phyloP scores from a whole-genome alignment of 371 early-diverging fungal species.

The Basidiobolus meristosporus region DNA sequence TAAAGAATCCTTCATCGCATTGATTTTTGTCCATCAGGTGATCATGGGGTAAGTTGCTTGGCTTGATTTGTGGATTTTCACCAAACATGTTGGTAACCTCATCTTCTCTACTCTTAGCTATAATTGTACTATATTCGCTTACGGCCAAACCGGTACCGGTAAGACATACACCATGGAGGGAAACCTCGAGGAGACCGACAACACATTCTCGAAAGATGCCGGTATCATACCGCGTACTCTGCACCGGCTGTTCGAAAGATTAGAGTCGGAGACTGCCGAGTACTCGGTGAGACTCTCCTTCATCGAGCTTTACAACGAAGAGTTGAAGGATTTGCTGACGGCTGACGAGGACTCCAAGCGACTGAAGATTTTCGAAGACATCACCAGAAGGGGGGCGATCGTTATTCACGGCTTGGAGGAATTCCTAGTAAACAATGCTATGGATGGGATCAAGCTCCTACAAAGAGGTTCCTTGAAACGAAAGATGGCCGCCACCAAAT shows the following conservation, averaged over 20 bases:
- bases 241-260: slow-evolving; percentile 54
- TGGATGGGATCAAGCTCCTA: slow-evolving; percentile 55
- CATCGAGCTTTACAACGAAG: slow-evolving; percentile 98
- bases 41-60: too few species aligned
- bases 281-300: slow-evolving; percentile 67
- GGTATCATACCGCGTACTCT: slow-evolving; percentile 87
- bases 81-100: neutral
- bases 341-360: slow-evolving; percentile 14
- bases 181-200: slow-evolving; percentile 26
- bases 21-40: too few species aligned
- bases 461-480: slow-evolving; percentile 57
- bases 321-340: slow-evolving; percentile 75
- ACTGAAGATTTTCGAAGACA: slow-evolving; percentile 52
- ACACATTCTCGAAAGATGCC: slow-evolving; percentile 13
- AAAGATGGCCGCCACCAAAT: slow-evolving; percentile 71
- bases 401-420: slow-evolving; percentile 72
- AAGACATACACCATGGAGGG: slow-evolving; percentile 85
- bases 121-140: slow-evolving; percentile 93
- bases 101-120: slow-evolving; percentile 22
- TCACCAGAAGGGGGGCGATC: slow-evolving; percentile 40
- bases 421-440: slow-evolving; percentile 36
- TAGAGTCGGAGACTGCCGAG: slow-evolving; percentile 31
- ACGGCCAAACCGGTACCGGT: slow-evolving; percentile 89
- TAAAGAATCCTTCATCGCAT: neutral
- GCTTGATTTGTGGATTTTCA: too few species aligned